Conservation (phyloP, 441 rosid genomes). For the Bruguiera hainesii region DNA sequence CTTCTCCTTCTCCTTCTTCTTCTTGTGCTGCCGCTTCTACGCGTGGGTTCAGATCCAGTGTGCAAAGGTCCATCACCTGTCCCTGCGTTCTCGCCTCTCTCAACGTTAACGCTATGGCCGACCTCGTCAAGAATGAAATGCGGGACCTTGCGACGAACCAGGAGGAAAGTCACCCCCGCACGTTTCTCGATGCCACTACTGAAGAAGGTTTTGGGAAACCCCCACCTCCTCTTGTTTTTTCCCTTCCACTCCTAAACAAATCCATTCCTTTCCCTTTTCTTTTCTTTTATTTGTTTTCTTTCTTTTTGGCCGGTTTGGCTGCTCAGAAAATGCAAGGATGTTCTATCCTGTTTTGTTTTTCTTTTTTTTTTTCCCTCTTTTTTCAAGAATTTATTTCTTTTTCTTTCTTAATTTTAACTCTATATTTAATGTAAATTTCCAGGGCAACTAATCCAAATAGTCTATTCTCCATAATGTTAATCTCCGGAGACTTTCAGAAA, state of each 20-base stretch:
- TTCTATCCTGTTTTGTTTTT: not conserved
- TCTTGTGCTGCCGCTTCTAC: slow-evolving; percentile 3
- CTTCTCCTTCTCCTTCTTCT: slow-evolving; percentile 9
- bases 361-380: not conserved
- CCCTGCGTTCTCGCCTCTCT: slow-evolving; percentile 30
- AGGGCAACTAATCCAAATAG: too few species aligned
- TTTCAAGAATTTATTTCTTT: not conserved
- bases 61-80: slow-evolving; percentile 27
- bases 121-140: slow-evolving; percentile 52
- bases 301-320: not conserved
- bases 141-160: slow-evolving; percentile 23
- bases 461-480: too few species aligned
- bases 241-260: too few species aligned
- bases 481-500: too few species aligned
- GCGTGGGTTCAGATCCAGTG: slow-evolving; percentile 25
- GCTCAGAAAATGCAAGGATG: not conserved
- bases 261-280: too few species aligned
- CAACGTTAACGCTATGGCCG: slow-evolving; percentile 53
- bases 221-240: not conserved
- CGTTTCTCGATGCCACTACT: slow-evolving; percentile 66
- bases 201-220: slow-evolving; percentile 50
- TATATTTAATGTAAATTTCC: not conserved
- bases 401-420: not conserved
- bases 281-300: not conserved
- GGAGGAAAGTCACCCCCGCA: slow-evolving; percentile 44